A percentile compares a stretch with the other conserved stretches of the same genome.
Evolutionary conservation across 371 early-diverging fungal genomes (phyloP).

Genomic region (Syncephalastrum racemosum): DNA sequence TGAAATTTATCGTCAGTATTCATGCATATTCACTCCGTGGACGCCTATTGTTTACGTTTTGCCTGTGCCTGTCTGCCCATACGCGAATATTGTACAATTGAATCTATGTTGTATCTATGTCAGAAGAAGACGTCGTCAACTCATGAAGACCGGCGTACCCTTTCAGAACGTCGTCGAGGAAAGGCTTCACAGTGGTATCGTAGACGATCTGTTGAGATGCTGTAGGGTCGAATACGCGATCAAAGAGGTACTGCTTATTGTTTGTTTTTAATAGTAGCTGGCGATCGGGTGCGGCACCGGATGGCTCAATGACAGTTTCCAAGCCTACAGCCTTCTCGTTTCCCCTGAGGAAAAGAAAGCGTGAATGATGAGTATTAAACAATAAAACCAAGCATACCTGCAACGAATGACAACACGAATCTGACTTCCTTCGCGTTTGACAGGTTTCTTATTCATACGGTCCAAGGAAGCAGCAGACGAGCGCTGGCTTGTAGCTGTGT

Average conservation of each 20-base stretch:
- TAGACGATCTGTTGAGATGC: conserved; percentile 83
- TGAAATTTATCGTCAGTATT: conserved; percentile 8
- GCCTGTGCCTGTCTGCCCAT: conserved; percentile 95
- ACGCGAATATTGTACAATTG: conserved; percentile 97
- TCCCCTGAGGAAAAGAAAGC: too few species aligned
- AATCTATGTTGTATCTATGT: conserved; percentile 30
- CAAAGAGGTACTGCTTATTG: conserved; percentile 78
- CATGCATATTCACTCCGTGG: neutral
- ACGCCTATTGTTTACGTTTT: conserved; percentile 66
- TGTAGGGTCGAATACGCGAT: conserved; percentile 90
- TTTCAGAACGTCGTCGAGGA: conserved; percentile 72
- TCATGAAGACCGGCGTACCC: conserved; percentile 18
- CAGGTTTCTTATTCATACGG: conserved; percentile 1
- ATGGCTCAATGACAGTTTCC: conserved; percentile 22
- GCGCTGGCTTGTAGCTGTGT: too few species aligned
- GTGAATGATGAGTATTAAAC: neutral
- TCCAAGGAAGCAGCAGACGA: too few species aligned
- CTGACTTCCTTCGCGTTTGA: conserved; percentile 42
- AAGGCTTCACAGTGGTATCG: conserved; percentile 78
- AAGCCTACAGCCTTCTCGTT: too few species aligned
- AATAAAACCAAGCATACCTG: conserved; percentile 39
- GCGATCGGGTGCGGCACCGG: conserved; percentile 26
- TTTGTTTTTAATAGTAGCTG: conserved; percentile 38
- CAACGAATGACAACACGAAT: conserved; percentile 71
- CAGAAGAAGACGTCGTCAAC: too few species aligned